phyloP scores from a whole-genome alignment of 306 rosid genomes.

The Carpinus fangiana region DNA sequence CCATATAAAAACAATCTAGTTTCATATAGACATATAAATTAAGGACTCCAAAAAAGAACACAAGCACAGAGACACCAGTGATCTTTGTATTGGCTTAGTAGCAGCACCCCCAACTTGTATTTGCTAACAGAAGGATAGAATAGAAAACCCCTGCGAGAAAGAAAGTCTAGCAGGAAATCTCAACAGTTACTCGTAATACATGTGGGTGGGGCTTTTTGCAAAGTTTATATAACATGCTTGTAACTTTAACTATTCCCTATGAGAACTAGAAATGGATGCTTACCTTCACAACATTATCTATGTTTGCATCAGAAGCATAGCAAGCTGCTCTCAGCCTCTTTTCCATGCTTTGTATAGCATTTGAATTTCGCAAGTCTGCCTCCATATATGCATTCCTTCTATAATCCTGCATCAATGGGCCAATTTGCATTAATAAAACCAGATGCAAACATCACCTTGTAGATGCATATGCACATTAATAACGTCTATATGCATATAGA shows the following conservation, averaged over 20 bases:
- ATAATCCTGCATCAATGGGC: conserved; percentile 60
- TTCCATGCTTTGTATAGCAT: conserved; percentile 85
- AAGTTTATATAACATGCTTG: too few species aligned
- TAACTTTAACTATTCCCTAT: too few species aligned
- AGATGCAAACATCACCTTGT: conserved; percentile 6
- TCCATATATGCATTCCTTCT: conserved; percentile 78
- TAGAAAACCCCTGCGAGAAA: not conserved
- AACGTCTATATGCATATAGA: not conserved
- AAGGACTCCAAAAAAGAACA: not conserved
- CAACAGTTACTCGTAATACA: too few species aligned
- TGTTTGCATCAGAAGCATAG: conserved; percentile 73
- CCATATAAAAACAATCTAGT: too few species aligned
- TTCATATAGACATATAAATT: not conserved
- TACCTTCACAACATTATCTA: conserved; percentile 82
- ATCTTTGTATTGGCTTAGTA: not conserved
- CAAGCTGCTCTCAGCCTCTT: conserved; percentile 88
- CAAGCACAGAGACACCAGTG: too few species aligned
- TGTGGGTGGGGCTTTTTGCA: too few species aligned
- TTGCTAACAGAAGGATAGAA: too few species aligned
- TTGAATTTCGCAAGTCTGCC: conserved; percentile 82
- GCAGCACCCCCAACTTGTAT: not conserved
- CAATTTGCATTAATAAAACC: conserved; percentile 32
- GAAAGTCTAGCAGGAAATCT: not conserved
- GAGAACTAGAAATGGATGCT: conserved; percentile 10
- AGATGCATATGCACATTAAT: not conserved